Evolutionary conservation across 805 yeast genomes (phyloP).

Genomic region (Jamesozyma gamospora): DNA sequence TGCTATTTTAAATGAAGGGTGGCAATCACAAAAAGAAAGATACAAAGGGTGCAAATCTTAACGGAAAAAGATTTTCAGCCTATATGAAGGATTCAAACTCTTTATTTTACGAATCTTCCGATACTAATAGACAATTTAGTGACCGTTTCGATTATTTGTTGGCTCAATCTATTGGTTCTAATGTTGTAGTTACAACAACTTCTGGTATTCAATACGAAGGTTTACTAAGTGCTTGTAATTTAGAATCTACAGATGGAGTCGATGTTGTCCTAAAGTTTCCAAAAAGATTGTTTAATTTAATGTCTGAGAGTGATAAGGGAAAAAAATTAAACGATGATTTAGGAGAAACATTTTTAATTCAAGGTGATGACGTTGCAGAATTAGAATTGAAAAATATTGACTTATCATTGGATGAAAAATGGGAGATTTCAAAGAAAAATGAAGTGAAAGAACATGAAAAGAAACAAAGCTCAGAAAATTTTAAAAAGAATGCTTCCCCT

Average conservation of each 20-base stretch:
- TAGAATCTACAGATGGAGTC: constrained; percentile 36
- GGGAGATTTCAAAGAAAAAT: background rate
- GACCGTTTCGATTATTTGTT: constrained; percentile 49
- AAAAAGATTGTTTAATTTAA: constrained; percentile 24
- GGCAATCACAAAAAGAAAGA: constrained; percentile 8
- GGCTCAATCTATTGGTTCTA: constrained; percentile 50
- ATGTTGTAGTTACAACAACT: constrained; percentile 47
- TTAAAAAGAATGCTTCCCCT: constrained; percentile 1
- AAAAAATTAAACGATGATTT: constrained; percentile 18
- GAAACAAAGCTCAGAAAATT: background rate
- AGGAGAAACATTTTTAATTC: constrained; percentile 20
- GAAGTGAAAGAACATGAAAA: background rate
- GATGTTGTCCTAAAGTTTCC: constrained; percentile 51
- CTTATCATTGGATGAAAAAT: constrained; percentile 19
- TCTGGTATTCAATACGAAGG: constrained; percentile 57
- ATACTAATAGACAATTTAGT: constrained; percentile 32
- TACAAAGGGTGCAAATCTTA: background rate
- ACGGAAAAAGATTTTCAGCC: constrained; percentile 7
- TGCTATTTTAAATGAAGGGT: constrained; percentile 1
- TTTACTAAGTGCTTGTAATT: constrained; percentile 40
- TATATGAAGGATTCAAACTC: constrained; percentile 1
- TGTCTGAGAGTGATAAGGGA: constrained; percentile 10
- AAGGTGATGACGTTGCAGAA: constrained; percentile 32
- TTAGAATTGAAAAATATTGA: constrained; percentile 31
- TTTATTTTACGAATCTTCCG: constrained; percentile 20